Conservation (phyloP, 441 rosid species). For the Brassica balearica region DNA sequence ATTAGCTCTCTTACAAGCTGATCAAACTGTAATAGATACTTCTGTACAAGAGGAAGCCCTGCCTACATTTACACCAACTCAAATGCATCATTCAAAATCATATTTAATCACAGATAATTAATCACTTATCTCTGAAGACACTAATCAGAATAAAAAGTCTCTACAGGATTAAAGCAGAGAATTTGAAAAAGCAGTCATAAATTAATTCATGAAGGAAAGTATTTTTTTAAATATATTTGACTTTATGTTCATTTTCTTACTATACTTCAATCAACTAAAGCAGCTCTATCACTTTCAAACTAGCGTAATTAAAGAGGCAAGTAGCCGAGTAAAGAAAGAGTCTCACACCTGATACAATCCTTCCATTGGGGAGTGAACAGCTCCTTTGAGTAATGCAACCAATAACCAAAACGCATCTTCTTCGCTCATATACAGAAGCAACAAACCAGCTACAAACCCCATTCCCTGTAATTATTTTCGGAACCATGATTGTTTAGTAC, state of each 20-base stretch:
- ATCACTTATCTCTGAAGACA: neutral
- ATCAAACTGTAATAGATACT: constrained; percentile 82
- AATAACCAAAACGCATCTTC: constrained; percentile 97
- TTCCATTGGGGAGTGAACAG: constrained; percentile 98
- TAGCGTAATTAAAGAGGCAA: too few relatives aligned
- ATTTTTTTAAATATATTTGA: neutral
- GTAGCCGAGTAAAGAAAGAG: too few relatives aligned
- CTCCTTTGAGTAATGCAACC: constrained; percentile 95
- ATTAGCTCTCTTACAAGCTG: constrained; percentile 73
- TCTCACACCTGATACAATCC: constrained; percentile 80
- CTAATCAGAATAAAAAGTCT: constrained; percentile 1
- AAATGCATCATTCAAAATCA: neutral
- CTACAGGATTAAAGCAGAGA: constrained; percentile 3
- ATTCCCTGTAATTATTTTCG: constrained; percentile 55
- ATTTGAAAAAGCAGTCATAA: constrained; percentile 15
- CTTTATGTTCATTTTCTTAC: too few relatives aligned
- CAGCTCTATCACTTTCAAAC: too few relatives aligned
- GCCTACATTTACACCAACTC: constrained; percentile 51
- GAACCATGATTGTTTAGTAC: too few relatives aligned
- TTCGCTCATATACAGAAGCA: constrained; percentile 97
- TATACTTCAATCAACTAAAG: too few relatives aligned
- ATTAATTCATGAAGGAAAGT: constrained; percentile 35
- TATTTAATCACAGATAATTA: neutral
- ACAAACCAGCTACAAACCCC: constrained; percentile 91
- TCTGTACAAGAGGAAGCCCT: constrained; percentile 96